These are phyloP conservation scores for Daldinia eschscholtzii DNA, from an alignment of 2,329 filamentous ascomycete species.

Conservation along the genomic window DNA sequence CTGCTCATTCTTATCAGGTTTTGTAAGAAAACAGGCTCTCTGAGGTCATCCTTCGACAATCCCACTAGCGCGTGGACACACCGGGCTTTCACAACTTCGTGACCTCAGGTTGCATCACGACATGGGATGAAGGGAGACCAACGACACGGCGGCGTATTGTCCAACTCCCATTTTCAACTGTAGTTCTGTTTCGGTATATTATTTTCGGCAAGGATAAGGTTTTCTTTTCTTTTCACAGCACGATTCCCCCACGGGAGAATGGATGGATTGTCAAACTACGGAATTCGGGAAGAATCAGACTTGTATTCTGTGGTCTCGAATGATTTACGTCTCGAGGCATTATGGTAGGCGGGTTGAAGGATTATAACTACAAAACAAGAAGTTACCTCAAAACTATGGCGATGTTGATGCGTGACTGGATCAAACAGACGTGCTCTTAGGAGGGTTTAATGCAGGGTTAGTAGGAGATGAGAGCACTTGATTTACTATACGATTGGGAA, in stretches of 20 bases:
- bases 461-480: conserved; percentile 9
- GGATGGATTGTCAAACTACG: conserved; percentile 37
- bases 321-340: conserved; percentile 26
- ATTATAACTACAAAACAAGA: conserved; percentile 19
- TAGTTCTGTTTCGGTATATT: conserved; percentile 41
- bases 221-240: conserved; percentile 38
- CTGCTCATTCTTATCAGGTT: conserved; percentile 41
- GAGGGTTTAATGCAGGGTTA: conserved; percentile 29
- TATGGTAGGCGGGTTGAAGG: conserved; percentile 23
- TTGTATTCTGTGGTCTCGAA: conserved; percentile 24
- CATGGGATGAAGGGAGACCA: conserved; percentile 12
- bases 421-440: conserved; percentile 19
- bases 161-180: conserved; percentile 23
- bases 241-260: conserved; percentile 46
- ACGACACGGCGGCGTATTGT: conserved; percentile 18
- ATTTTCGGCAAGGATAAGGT: conserved; percentile 35
- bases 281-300: conserved; percentile 26
- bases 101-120: conserved; percentile 22
- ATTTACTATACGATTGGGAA: conserved; percentile 16
- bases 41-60: conserved; percentile 18
- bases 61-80: conserved; percentile 8
- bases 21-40: conserved; percentile 39
- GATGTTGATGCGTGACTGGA: conserved; percentile 21
- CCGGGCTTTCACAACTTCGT: conserved; percentile 14
- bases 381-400: conserved; percentile 4